Evolutionary conservation across 2,329 filamentous ascomycete species (phyloP).

Genomic region (Calonectria montana): DNA sequence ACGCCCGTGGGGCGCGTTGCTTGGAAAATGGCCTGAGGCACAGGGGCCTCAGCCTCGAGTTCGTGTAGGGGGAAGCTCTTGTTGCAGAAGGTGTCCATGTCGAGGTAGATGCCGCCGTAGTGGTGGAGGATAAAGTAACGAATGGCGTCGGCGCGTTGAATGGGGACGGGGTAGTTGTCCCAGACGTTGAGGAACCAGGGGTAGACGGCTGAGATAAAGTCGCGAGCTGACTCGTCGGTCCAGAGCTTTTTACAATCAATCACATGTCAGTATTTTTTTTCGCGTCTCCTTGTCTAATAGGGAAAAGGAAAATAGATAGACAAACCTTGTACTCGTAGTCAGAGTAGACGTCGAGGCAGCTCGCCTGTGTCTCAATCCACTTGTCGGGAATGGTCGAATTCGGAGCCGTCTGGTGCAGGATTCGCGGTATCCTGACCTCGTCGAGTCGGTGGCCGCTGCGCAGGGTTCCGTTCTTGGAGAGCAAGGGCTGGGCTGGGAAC

Average conservation of each 20-base stretch:
- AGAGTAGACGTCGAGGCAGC: conserved; percentile 74
- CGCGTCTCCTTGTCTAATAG: no score
- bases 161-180: conserved; percentile 75
- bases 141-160: conserved; percentile 79
- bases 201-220: conserved; percentile 77
- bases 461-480: conserved; percentile 30
- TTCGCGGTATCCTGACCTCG: conserved; percentile 74
- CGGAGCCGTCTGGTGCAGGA: conserved; percentile 77
- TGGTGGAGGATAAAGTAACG: conserved; percentile 79
- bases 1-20: conserved; percentile 79
- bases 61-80: conserved; percentile 42
- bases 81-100: conserved; percentile 54
- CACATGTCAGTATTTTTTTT: neutral
- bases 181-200: conserved; percentile 79
- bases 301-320: conserved; percentile 4
- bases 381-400: conserved; percentile 69
- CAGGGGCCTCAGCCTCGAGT: conserved; percentile 36
- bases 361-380: conserved; percentile 74
- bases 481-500: conserved; percentile 34
- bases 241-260: conserved; percentile 71
- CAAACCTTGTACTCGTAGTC: conserved; percentile 80
- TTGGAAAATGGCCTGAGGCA: conserved; percentile 40
- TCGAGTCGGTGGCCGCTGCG: conserved; percentile 74
- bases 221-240: conserved; percentile 74
- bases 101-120: conserved; percentile 80